These are phyloP conservation scores for Actinidia polygama DNA, from an alignment of 179 eudicot genomes.

Conservation along the genomic window DNA sequence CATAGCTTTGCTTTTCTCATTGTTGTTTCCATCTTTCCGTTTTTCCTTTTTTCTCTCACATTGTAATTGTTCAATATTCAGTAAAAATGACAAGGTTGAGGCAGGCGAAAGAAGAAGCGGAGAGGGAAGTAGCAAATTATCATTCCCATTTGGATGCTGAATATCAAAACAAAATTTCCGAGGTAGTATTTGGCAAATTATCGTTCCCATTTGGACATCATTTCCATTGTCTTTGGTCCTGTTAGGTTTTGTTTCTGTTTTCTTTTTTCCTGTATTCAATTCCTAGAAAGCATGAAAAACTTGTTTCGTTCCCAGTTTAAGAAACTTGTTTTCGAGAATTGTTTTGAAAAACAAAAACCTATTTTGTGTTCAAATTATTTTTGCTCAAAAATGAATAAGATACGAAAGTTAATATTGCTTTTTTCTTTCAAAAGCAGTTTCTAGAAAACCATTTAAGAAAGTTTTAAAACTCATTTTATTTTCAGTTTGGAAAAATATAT, in stretches of 20 bases:
- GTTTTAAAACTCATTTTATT: too few relatives aligned
- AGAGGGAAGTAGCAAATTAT: slow-evolving; percentile 39
- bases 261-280: background rate
- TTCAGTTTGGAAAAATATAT: too few relatives aligned
- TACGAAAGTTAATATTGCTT: too few relatives aligned
- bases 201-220: background rate
- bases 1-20: background rate
- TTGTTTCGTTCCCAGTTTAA: too few relatives aligned
- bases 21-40: background rate
- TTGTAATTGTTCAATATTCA: background rate
- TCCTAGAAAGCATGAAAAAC: too few relatives aligned
- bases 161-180: slow-evolving; percentile 42
- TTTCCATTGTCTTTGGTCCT: background rate
- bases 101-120: slow-evolving; percentile 66
- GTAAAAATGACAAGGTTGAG: slow-evolving; percentile 46
- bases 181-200: slow-evolving; percentile 27
- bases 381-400: too few relatives aligned
- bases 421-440: too few relatives aligned
- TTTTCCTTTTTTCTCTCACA: background rate
- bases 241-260: background rate
- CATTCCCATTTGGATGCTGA: slow-evolving; percentile 53
- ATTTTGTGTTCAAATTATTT: too few relatives aligned
- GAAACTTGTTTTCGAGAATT: too few relatives aligned
- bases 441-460: too few relatives aligned
- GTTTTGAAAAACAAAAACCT: too few relatives aligned